Percentiles rank a stretch among this genome's conserved stretches.
Conservation (phyloP, 352 stramenopile genomes). For the Pythium diclinum region DNA sequence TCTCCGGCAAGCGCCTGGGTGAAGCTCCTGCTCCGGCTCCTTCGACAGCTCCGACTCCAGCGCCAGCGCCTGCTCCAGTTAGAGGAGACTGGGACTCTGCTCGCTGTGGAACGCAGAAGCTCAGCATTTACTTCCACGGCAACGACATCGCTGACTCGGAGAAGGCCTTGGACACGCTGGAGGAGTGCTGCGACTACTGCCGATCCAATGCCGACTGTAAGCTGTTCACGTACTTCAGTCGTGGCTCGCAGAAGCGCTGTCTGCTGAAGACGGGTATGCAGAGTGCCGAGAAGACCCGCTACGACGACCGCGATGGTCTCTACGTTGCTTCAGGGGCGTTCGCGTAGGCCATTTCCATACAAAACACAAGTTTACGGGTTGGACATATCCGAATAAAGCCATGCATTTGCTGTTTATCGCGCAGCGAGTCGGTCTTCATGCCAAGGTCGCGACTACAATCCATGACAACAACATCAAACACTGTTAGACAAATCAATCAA, state of each 20-base stretch:
- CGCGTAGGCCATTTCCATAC: background rate
- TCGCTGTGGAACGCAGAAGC: constrained; percentile 10
- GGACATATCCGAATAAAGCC: too few relatives aligned
- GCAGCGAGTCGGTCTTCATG: background rate
- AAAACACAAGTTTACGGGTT: too few relatives aligned
- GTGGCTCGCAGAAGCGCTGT: constrained; percentile 17
- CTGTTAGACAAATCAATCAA: background rate
- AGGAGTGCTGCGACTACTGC: constrained; percentile 24
- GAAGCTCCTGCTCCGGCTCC: constrained; percentile 25
- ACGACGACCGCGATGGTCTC: constrained; percentile 1
- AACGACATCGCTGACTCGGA: constrained; percentile 17
- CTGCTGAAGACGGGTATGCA: constrained; percentile 18
- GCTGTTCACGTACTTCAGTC: constrained; percentile 23
- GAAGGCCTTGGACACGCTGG: constrained; percentile 17
- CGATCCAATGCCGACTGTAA: constrained; percentile 6
- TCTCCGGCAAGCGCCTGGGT: background rate
- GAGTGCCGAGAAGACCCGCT: constrained; percentile 23
- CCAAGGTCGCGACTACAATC: background rate
- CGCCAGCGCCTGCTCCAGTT: background rate
- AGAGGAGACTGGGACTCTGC: constrained; percentile 8
- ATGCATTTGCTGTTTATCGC: too few relatives aligned
- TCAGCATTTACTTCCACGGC: constrained; percentile 20
- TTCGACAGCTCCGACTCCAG: constrained; percentile 3
- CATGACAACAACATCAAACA: constrained; percentile 1
- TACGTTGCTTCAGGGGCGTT: background rate